Evolutionary conservation across 768 basidiomycete genomes (phyloP).

Genomic region (Boletus sp.): DNA sequence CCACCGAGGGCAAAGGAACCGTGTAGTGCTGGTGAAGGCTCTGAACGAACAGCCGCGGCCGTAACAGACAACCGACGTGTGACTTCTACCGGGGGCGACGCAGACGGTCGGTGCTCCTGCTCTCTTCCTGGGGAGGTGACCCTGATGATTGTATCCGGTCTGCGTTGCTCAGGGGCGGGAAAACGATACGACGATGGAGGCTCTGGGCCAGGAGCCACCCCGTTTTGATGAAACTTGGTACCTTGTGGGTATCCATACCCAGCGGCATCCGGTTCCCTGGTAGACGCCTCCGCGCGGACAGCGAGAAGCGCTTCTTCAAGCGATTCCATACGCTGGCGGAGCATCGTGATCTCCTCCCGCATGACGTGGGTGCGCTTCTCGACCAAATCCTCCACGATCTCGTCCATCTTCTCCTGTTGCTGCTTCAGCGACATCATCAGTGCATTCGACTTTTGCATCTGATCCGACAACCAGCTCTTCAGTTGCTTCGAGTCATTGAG

Average conservation of each 20-base stretch:
- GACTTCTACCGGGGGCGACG: constrained; percentile 47
- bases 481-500: constrained; percentile 78
- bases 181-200: constrained; percentile 46
- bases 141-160: constrained; percentile 35
- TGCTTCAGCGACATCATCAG: constrained; percentile 52
- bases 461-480: constrained; percentile 73
- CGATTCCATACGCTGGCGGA: constrained; percentile 66
- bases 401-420: constrained; percentile 63
- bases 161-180: constrained; percentile 39
- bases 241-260: constrained; percentile 21
- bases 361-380: constrained; percentile 60
- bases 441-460: constrained; percentile 61
- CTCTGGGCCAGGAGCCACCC: constrained; percentile 29
- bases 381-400: constrained; percentile 57
- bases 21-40: constrained; percentile 32
- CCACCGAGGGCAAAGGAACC: constrained; percentile 17
- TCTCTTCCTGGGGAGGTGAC: constrained; percentile 45
- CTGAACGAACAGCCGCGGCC: constrained; percentile 41
- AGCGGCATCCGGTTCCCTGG: constrained; percentile 12
- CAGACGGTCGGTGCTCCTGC: constrained; percentile 39
- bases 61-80: constrained; percentile 48
- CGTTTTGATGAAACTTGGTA: constrained; percentile 38
- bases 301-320: constrained; percentile 50
- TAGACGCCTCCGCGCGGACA: constrained; percentile 23
- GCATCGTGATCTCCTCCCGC: constrained; percentile 56